Evolutionary conservation across 352 stramenopile species (phyloP), one percentile per base, ranked within the genome.

Genomic region (Globisporangium viniferum): DNA sequence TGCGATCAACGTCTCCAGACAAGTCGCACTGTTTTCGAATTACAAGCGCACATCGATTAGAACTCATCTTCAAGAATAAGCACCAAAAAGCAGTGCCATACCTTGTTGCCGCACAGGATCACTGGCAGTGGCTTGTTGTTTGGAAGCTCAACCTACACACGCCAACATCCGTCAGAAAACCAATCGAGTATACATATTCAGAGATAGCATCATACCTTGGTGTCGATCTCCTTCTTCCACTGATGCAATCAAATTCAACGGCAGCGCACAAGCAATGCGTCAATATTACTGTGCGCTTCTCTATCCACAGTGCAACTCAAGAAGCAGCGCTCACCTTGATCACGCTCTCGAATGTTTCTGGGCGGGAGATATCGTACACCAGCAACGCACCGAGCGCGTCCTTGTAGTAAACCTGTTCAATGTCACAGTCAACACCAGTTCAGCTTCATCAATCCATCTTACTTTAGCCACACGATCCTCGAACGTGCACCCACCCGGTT

Each of bases 181-280:
- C 10, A 27, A 48, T 33, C 20, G 4, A 57, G 1, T 58, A 49
- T 62, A 48, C 41, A n/a, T 48, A 48, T 18, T 18, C 29, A 53
- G 49, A 53, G 18, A 29, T 9, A 54, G 35, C 29, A 27, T 24
- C 62, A 33, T 65, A 86, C 90, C 75, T 98, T 98, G 5, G 93
- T 92, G 67, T 98, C 92, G 58, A 98, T 95, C 68, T 98, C 91
- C 33, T 91, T 90, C 75, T 98, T 98, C 94, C 94, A 98, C 85
- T 96, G 66, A 22, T 27, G 14, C n/a, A 12, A 66, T 48, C 46
- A 14, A 48, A 35, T 55, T 27, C 24, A 55, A 5, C 3, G 41
- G 58, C 3, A 62, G 1, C 33, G 33, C 31, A 62, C 14, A 49
- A 36, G 8, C 56, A 49, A 55, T 6, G n/a, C 10, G n/a, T 62